Conservation (phyloP, 208 protist genomes). For the Leishmania braziliensis region DNA sequence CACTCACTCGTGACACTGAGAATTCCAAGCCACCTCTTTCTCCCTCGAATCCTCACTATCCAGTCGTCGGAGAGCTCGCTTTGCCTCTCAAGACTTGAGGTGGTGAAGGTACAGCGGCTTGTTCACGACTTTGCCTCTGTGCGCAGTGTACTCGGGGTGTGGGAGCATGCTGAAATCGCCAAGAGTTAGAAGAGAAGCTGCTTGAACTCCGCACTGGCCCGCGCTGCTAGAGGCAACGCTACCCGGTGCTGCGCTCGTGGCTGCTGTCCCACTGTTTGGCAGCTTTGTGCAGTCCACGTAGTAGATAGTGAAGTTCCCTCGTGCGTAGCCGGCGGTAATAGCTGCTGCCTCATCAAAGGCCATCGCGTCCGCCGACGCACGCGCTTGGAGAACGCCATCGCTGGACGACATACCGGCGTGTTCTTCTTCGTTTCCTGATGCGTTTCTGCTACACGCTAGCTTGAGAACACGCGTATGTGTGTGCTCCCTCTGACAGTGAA, state of each 20-base stretch:
- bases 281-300: conserved; percentile 49
- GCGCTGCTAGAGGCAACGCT: neutral
- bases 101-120: conserved; percentile 66
- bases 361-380: neutral
- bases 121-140: conserved; percentile 36
- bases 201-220: neutral
- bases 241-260: neutral
- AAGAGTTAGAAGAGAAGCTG: neutral
- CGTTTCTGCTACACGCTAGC: neutral
- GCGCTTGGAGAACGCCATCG: neutral
- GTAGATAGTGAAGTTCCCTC: conserved; percentile 33
- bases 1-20: neutral
- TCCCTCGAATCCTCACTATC: neutral
- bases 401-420: neutral
- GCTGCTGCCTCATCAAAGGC: conserved; percentile 24
- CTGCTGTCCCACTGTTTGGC: conserved; percentile 10
- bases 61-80: neutral
- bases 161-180: conserved; percentile 70
- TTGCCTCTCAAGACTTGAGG: conserved; percentile 21
- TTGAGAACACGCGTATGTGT: neutral
- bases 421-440: neutral
- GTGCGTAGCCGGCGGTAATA: conserved; percentile 23
- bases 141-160: conserved; percentile 53
- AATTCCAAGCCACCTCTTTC: neutral
- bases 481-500: neutral